Conservation (phyloP, 1,284 basidiomycete species). For the Cutaneotrichosporon sp. region DNA sequence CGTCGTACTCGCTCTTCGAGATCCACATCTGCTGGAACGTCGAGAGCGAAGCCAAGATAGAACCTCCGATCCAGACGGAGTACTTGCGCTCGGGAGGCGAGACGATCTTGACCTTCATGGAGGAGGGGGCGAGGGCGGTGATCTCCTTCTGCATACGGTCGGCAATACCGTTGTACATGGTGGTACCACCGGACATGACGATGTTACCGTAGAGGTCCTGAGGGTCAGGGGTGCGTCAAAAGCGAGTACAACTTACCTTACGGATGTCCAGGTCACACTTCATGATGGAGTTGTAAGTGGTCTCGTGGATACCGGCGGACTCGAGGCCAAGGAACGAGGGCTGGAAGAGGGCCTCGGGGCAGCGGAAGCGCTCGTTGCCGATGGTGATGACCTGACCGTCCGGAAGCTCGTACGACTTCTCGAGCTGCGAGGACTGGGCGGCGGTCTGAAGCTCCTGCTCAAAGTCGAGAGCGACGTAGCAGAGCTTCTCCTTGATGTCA, state of each 20-base stretch:
- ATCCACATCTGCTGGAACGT: conserved; percentile 75
- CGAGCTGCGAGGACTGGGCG: conserved; percentile 81
- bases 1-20: conserved; percentile 63
- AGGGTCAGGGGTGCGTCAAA: too few relatives aligned
- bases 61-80: conserved; percentile 99
- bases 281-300: conserved; percentile 82
- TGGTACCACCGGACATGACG: conserved; percentile 88
- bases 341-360: conserved; percentile 96
- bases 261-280: conserved; percentile 58
- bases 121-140: conserved; percentile 70
- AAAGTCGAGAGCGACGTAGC: conserved; percentile 95
- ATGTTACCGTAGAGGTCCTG: conserved; percentile 52
- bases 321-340: conserved; percentile 89
- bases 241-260: conserved; percentile 21
- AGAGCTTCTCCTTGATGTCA: conserved; percentile 98
- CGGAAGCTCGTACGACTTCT: conserved; percentile 94
- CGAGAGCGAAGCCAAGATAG: conserved; percentile 88
- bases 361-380: conserved; percentile 95
- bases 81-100: conserved; percentile 72
- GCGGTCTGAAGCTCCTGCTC: conserved; percentile 94
- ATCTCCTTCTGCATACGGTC: conserved; percentile 99
- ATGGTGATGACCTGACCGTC: conserved; percentile 97
- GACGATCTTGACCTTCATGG: conserved; percentile 71
- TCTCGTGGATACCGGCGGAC: conserved; percentile 91
- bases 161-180: conserved; percentile 95